Percentiles rank a stretch among this genome's conserved stretches.
Conservation (phyloP, 345 rosid genomes). For the Streptanthus diversifolius region DNA sequence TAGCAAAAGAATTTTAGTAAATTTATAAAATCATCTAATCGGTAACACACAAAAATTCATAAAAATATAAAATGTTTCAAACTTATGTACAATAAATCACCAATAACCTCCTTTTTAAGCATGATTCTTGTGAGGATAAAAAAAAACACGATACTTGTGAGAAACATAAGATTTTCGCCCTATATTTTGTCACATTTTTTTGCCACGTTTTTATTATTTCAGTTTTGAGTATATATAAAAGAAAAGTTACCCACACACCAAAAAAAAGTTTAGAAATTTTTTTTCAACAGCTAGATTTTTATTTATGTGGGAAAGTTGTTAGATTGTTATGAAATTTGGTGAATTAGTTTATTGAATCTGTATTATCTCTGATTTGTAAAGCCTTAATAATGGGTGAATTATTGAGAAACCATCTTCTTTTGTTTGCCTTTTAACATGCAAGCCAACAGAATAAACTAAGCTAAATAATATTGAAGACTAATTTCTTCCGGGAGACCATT, state of each 20-base stretch:
- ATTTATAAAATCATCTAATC: background rate
- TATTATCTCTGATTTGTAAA: background rate
- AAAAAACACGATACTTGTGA: background rate
- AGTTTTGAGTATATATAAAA: background rate
- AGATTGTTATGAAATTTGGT: background rate
- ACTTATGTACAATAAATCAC: background rate
- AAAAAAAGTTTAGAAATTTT: background rate
- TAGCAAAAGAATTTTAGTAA: background rate
- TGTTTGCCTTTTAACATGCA: constrained; percentile 35
- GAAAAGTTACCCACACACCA: background rate
- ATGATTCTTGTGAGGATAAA: background rate
- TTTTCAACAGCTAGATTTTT: background rate
- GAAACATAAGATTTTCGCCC: background rate
- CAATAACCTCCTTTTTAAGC: background rate
- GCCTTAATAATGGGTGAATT: constrained; percentile 21
- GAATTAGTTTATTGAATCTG: background rate
- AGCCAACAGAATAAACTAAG: constrained; percentile 16
- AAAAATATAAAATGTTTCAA: background rate
- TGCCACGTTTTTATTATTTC: background rate
- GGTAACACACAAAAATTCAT: background rate
- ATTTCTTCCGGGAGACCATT: background rate
- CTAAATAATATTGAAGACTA: constrained; percentile 1
- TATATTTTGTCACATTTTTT: background rate
- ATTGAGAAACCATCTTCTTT: constrained; percentile 22
- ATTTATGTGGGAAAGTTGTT: background rate